Evolutionary conservation across 352 stramenopile genomes (phyloP).

Genomic region (Pythium utonaiense): DNA sequence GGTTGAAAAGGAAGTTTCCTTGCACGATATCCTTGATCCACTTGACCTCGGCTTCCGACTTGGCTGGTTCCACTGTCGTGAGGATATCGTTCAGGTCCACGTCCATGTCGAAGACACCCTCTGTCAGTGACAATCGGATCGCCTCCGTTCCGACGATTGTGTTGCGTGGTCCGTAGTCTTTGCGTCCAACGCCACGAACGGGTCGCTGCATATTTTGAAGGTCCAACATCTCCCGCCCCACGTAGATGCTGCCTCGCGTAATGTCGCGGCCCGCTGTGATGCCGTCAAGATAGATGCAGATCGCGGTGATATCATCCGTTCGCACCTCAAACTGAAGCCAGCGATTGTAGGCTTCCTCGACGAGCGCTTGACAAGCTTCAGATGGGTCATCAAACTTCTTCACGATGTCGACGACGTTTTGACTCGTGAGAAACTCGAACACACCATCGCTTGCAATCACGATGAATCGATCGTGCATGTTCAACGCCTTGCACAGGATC

Average conservation of each 20-base stretch:
- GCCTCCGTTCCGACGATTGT: constrained; percentile 86
- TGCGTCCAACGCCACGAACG: constrained; percentile 59
- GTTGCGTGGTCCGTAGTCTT: constrained; percentile 61
- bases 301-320: constrained; percentile 94
- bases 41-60: constrained; percentile 76
- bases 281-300: constrained; percentile 84
- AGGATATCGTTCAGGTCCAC: neutral
- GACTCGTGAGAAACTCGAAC: too few relatives aligned
- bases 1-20: constrained; percentile 92
- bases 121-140: constrained; percentile 73
- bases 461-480: too few relatives aligned
- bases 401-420: too few relatives aligned
- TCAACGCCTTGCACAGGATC: too few relatives aligned
- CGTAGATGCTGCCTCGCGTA: constrained; percentile 78
- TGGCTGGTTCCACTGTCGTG: constrained; percentile 31
- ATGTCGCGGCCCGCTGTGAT: constrained; percentile 51
- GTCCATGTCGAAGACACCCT: constrained; percentile 33
- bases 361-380: constrained; percentile 85
- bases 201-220: constrained; percentile 83
- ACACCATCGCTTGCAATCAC: too few relatives aligned
- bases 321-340: constrained; percentile 93
- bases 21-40: constrained; percentile 88
- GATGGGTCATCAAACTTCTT: constrained; percentile 83
- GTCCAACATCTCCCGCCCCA: constrained; percentile 74
- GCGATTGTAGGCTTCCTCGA: constrained; percentile 91